Evolutionary conservation across 192 early-diverging fungal species (phyloP).

Genomic region (Gryganskiella cystojenkinii): DNA sequence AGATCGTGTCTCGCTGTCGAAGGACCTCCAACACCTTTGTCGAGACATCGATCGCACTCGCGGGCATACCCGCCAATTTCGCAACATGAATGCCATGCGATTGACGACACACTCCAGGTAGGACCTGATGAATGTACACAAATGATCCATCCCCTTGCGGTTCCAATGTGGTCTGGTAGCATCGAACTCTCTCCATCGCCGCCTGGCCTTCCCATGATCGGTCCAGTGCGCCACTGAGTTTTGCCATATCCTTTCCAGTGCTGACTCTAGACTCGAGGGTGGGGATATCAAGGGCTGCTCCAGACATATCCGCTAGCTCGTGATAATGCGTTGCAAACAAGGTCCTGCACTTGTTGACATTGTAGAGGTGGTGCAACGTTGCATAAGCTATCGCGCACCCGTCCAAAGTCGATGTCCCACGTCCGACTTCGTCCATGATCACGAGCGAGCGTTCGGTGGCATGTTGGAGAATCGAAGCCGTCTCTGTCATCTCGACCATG

Average conservation of each 20-base stretch:
- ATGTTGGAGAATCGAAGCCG: constrained; percentile 56
- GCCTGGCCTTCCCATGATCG: constrained; percentile 19
- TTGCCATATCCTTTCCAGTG: not conserved
- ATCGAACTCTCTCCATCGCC: constrained; percentile 21
- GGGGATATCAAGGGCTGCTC: constrained; percentile 6
- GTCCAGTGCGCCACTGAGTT: not conserved
- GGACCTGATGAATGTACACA: constrained; percentile 72
- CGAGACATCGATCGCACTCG: constrained; percentile 51
- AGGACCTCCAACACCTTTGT: constrained; percentile 11
- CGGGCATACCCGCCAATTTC: constrained; percentile 71
- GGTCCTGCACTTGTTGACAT: constrained; percentile 66
- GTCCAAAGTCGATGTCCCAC: constrained; percentile 70
- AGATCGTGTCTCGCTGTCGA: too few relatives aligned
- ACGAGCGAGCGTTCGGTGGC: constrained; percentile 58
- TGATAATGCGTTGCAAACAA: constrained; percentile 86
- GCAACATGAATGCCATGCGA: constrained; percentile 83
- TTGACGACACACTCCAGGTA: constrained; percentile 70
- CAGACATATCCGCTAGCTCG: constrained; percentile 69
- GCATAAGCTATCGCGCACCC: constrained; percentile 81
- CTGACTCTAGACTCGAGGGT: not conserved
- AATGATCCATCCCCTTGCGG: constrained; percentile 52
- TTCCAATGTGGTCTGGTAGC: constrained; percentile 54
- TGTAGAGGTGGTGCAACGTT: constrained; percentile 67
- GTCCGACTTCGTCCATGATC: constrained; percentile 64
- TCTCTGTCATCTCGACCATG: constrained; percentile 66